Conservation (phyloP, 495 filamentous ascomycete genomes). For the Trichoderma reesei region DNA sequence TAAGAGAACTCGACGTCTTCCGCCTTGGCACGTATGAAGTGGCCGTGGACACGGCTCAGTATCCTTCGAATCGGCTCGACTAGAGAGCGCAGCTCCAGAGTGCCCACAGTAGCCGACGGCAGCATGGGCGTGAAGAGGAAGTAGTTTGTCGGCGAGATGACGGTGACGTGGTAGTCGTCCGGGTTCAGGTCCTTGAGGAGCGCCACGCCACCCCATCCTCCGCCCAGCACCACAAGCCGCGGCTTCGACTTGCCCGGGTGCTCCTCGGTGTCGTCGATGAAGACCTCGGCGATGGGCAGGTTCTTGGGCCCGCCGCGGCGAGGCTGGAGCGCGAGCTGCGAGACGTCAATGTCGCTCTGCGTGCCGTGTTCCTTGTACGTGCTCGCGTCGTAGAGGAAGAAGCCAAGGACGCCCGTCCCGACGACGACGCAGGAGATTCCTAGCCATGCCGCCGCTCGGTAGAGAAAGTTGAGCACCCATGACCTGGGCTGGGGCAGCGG, state of each 20-base stretch:
- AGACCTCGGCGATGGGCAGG: constrained; percentile 76
- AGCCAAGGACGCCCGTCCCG: constrained; percentile 51
- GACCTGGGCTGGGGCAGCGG: constrained; percentile 38
- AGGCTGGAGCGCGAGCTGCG: constrained; percentile 71
- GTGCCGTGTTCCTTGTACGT: constrained; percentile 67
- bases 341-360: constrained; percentile 66
- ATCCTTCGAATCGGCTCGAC: constrained; percentile 90
- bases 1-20: constrained; percentile 84
- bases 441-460: constrained; percentile 40
- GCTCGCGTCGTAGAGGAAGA: constrained; percentile 91
- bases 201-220: constrained; percentile 91
- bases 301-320: constrained; percentile 89
- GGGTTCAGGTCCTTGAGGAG: constrained; percentile 83
- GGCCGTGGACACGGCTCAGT: constrained; percentile 63
- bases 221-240: constrained; percentile 81
- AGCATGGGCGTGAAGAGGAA: constrained; percentile 98
- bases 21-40: constrained; percentile 80
- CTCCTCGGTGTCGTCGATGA: constrained; percentile 76
- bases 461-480: constrained; percentile 37
- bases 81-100: constrained; percentile 77
- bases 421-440: constrained; percentile 38
- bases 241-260: constrained; percentile 65
- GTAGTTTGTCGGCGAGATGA: constrained; percentile 89
- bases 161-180: constrained; percentile 87
- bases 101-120: constrained; percentile 92